Percentiles rank a stretch among this genome's conserved stretches.
Evolutionary conservation across 768 basidiomycete genomes (phyloP).

Genomic region (Kwoniella shandongensis): DNA sequence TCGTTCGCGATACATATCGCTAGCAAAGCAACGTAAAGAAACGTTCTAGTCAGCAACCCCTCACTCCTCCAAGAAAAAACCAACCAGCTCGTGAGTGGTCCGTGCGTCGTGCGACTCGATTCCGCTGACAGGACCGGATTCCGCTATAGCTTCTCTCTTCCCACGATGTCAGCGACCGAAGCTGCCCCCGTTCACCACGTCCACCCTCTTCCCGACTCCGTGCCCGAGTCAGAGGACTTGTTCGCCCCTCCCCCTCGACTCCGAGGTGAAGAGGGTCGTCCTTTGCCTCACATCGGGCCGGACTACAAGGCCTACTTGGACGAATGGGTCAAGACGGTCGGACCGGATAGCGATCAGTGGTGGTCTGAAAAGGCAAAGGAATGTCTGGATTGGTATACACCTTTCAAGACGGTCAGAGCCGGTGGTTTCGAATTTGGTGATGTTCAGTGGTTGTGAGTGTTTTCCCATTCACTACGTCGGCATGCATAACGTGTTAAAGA

Average conservation of each 20-base stretch:
- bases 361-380: conserved; percentile 79
- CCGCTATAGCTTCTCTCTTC: no score
- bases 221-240: conserved; percentile 41
- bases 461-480: not conserved
- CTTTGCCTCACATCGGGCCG: conserved; percentile 76
- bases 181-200: conserved; percentile 22
- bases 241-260: conserved; percentile 79
- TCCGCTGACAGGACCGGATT: no score
- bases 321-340: conserved; percentile 70
- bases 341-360: conserved; percentile 76
- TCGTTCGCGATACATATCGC: no score
- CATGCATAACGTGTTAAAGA: not conserved
- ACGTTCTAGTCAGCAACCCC: no score
- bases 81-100: no score
- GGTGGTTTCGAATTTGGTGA: conserved; percentile 83
- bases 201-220: conserved; percentile 39
- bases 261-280: conserved; percentile 59
- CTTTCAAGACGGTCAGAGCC: conserved; percentile 80
- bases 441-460: conserved; percentile 79
- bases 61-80: no score
- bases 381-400: conserved; percentile 79
- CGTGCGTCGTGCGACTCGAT: no score
- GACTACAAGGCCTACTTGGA: conserved; percentile 70
- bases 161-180: conserved; percentile 12
- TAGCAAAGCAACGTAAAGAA: no score